Evolutionary conservation across 768 basidiomycete species (phyloP).

Genomic region (Boletellus emodensis): DNA sequence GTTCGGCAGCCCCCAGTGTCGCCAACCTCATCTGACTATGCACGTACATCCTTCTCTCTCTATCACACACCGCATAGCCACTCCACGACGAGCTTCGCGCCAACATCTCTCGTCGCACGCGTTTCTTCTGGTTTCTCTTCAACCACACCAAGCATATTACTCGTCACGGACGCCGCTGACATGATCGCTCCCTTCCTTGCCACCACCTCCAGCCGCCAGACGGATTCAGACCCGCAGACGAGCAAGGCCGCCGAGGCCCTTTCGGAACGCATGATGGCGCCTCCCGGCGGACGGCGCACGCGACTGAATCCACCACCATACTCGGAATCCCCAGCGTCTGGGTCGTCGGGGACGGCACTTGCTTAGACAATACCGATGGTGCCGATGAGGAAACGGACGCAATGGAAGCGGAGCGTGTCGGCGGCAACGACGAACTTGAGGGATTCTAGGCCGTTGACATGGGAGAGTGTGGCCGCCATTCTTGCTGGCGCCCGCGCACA

Average conservation of each 20-base stretch:
- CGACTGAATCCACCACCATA: slow-evolving; percentile 30
- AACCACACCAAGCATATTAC: background rate
- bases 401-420: background rate
- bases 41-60: background rate
- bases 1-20: background rate
- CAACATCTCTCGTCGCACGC: background rate
- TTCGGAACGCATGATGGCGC: background rate
- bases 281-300: slow-evolving; percentile 3
- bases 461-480: background rate
- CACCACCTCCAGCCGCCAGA: slow-evolving; percentile 3
- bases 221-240: background rate
- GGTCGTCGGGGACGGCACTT: background rate
- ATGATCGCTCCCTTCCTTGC: slow-evolving; percentile 23
- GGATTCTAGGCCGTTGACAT: slow-evolving; percentile 5
- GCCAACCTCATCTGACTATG: background rate
- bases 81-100: slow-evolving; percentile 12
- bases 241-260: slow-evolving; percentile 5
- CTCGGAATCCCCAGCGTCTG: slow-evolving; percentile 1
- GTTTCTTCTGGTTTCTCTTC: background rate
- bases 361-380: background rate
- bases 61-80: background rate
- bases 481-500: background rate
- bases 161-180: slow-evolving; percentile 17
- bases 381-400: slow-evolving; percentile 2
- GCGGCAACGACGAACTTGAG: slow-evolving; percentile 6